These are phyloP conservation scores for Alternaria triticimaculans DNA, from an alignment of 2,329 filamentous ascomycete species.

Conservation along the genomic window DNA sequence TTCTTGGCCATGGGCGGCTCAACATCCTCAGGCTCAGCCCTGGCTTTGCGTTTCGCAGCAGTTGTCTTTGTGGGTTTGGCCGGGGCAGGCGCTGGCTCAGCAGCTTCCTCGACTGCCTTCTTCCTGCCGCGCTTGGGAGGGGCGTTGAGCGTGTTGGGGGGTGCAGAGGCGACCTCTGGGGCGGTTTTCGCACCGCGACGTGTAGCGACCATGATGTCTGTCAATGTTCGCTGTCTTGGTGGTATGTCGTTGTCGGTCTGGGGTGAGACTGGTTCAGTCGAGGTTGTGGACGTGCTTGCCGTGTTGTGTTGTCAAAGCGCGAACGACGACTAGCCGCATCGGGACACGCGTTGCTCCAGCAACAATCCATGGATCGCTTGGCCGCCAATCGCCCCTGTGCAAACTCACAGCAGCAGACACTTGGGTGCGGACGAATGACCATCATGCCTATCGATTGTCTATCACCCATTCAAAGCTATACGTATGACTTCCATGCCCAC, in stretches of 20 bases:
- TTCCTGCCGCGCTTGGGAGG: constrained; percentile 43
- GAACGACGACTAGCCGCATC: constrained; percentile 16
- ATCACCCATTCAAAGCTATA: constrained; percentile 12
- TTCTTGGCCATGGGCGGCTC: constrained; percentile 26
- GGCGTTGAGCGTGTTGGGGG: constrained; percentile 37
- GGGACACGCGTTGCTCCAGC: constrained; percentile 16
- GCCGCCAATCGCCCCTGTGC: neutral
- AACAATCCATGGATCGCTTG: constrained; percentile 12
- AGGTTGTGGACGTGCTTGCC: constrained; percentile 19
- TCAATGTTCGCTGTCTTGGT: constrained; percentile 23
- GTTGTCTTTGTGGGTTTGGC: constrained; percentile 29
- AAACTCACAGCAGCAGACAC: neutral
- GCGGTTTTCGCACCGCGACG: constrained; percentile 38
- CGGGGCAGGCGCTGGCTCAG: constrained; percentile 23
- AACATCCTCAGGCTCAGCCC: constrained; percentile 24
- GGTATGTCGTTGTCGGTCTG: constrained; percentile 7
- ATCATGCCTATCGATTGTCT: neutral
- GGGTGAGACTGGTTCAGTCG: constrained; percentile 19
- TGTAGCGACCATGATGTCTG: constrained; percentile 40
- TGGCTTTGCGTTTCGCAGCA: constrained; percentile 28
- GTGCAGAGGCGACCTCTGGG: constrained; percentile 29
- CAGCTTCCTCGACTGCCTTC: constrained; percentile 32
- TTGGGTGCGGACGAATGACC: neutral
- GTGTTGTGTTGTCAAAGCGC: constrained; percentile 36
- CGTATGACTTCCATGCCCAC: constrained; percentile 45